Conservation (phyloP, 345 rosid genomes). For the Physaria fendleri region DNA sequence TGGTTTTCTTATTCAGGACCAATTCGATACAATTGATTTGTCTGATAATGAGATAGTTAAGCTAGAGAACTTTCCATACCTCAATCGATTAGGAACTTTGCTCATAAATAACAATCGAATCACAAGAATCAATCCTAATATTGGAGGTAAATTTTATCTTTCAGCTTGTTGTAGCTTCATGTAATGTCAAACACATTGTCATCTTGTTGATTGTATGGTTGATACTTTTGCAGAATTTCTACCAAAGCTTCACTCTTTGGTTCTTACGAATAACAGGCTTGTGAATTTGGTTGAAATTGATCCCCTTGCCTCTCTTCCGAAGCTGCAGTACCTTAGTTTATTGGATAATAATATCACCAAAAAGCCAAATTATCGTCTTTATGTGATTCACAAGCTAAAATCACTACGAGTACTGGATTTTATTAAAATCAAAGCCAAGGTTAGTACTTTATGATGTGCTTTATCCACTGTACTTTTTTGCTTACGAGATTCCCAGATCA, state of each 20-base stretch:
- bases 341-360: slow-evolving; percentile 92
- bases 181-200: not conserved
- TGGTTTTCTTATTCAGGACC: too few species aligned
- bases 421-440: slow-evolving; percentile 92
- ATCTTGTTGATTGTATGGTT: slow-evolving; percentile 1
- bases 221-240: slow-evolving; percentile 55
- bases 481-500: not conserved
- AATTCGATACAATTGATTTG: too few species aligned
- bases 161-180: too few species aligned
- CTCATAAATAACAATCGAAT: too few species aligned
- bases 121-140: too few species aligned
- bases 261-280: slow-evolving; percentile 93
- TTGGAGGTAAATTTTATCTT: too few species aligned
- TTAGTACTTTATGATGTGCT: slow-evolving; percentile 28
- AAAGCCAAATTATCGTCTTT: slow-evolving; percentile 83
- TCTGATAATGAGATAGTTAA: too few species aligned
- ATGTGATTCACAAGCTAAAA: slow-evolving; percentile 83
- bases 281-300: slow-evolving; percentile 98
- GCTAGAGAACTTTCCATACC: too few species aligned
- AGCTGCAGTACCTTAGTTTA: slow-evolving; percentile 84
- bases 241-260: slow-evolving; percentile 81
- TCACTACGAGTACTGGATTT: slow-evolving; percentile 88
- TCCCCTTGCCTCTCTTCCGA: slow-evolving; percentile 78
- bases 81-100: too few species aligned
- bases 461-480: not conserved